These are phyloP conservation scores for Theobroma grandiflorum DNA, from an alignment of 441 rosid species.

Conservation along the genomic window DNA sequence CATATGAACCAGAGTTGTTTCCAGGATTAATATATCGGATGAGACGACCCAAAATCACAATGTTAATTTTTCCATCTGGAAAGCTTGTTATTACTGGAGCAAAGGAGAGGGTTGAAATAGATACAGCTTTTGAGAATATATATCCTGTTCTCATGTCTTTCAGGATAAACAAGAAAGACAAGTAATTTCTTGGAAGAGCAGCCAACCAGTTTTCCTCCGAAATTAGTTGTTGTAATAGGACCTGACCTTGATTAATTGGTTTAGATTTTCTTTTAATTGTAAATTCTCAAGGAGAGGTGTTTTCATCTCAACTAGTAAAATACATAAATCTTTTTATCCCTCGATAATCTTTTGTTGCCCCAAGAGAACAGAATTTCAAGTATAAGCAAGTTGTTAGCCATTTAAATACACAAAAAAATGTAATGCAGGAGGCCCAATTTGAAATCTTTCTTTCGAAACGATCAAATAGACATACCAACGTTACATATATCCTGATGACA, in stretches of 20 bases:
- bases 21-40: not conserved
- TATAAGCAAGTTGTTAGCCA: no score
- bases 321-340: no score
- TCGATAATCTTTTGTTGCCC: no score
- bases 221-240: not conserved
- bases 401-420: no score
- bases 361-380: no score
- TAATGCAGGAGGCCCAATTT: no score
- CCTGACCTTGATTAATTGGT: not conserved
- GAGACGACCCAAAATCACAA: not conserved
- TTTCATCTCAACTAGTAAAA: no score
- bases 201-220: not conserved
- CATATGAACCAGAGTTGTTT: not conserved
- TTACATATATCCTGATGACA: no score
- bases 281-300: not conserved
- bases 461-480: no score
- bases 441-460: no score
- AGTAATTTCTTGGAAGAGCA: not conserved
- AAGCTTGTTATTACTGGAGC: conserved; percentile 11
- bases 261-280: not conserved
- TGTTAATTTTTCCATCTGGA: not conserved
- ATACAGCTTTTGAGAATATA: not conserved
- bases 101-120: not conserved
- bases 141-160: not conserved
- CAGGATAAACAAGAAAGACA: not conserved